Evolutionary conservation across 139 green algal species (phyloP).

Genomic region (Tetraselmis striata): DNA sequence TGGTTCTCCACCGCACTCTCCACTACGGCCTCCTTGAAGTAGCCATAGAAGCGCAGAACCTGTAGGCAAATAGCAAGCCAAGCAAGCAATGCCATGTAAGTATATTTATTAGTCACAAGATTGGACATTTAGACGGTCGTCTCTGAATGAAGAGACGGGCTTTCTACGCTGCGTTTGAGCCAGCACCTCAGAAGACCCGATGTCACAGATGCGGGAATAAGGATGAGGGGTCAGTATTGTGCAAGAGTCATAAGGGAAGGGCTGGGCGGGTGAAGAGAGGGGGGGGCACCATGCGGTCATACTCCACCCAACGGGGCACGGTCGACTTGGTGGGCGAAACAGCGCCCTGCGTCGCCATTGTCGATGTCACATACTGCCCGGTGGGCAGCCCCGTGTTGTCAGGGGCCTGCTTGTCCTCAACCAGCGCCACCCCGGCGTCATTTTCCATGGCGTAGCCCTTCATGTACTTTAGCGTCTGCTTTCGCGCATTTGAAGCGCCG

Average conservation of each 20-base stretch:
- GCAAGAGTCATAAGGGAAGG: too few relatives aligned
- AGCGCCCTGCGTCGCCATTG: background rate
- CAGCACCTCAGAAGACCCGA: background rate
- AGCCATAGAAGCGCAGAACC: constrained; percentile 89
- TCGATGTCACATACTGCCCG: background rate
- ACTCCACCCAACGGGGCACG: constrained; percentile 69
- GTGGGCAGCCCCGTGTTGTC: background rate
- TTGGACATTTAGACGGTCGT: background rate
- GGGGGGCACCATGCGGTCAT: constrained; percentile 66
- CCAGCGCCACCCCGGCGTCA: background rate
- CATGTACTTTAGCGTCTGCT: constrained; percentile 21
- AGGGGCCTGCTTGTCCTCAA: background rate
- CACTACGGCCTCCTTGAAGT: constrained; percentile 78
- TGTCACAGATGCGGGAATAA: background rate
- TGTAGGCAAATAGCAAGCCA: constrained; percentile 19
- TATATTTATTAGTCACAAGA: background rate
- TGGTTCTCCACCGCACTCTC: constrained; percentile 71
- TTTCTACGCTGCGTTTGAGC: background rate
- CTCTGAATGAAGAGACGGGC: background rate
- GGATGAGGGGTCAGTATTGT: too few relatives aligned
- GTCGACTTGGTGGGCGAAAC: constrained; percentile 17
- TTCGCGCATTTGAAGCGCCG: background rate
- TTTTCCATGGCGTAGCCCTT: constrained; percentile 2
- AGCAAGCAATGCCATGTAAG: too few relatives aligned
- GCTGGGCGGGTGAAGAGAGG: too few relatives aligned